Base-by-base conservation (phyloP, 2,329 filamentous ascomycete genomes). In the Trichoderma citrinoviride region DNA sequence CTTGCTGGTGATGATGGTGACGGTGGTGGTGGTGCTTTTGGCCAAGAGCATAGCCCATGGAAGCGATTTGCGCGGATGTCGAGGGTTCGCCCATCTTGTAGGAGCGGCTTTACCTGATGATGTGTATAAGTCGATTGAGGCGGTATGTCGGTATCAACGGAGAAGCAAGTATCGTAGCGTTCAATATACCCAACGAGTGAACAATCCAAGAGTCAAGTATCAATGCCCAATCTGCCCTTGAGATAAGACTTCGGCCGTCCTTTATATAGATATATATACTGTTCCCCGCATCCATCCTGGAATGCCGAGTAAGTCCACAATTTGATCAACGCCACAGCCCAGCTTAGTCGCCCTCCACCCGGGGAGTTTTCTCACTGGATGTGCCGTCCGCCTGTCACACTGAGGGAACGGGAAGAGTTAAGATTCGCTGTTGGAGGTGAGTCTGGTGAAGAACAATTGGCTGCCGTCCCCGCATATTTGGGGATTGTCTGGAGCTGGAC, bases 261-360 rank as follows among this genome's bases (percentile, higher is more conserved):
- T 19, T 37, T 33, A 53, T 61, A 53, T 23, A 5, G 12, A 46
- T 54, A 53, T 21, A 25, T 46, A 53, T 23, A 23, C 33, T 23
- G 37, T 55, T 43, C 17, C 60, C 60, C 49, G 60, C 60, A 62
- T 27, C 6, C 60, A 62, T 27, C 6, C 12, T 62, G 49, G 60
- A 62, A 62, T 62, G 60, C 60, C 60, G 60, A 23, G 17, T 40
- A 37, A 21, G n/a, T 27, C 49, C 49, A 44, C 49, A 61, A 7
- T 54, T 50, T 33, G 40, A 62, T 62, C 40, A 54, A 37, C 49
- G 60, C 60, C 49, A 54, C 56, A 15, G 25, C 44, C 15, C 29
- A 49, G 27, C 33, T 46, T 46, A 46, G 55, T 47, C 54, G 19
- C 37, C 54, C 54, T 27, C 54, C 40, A 46, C 7, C 40, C 15